Percentiles rank a stretch among this genome's conserved stretches.
phyloP scores from a whole-genome alignment of 2,329 filamentous ascomycete species.

The Blumeriella jaapii region DNA sequence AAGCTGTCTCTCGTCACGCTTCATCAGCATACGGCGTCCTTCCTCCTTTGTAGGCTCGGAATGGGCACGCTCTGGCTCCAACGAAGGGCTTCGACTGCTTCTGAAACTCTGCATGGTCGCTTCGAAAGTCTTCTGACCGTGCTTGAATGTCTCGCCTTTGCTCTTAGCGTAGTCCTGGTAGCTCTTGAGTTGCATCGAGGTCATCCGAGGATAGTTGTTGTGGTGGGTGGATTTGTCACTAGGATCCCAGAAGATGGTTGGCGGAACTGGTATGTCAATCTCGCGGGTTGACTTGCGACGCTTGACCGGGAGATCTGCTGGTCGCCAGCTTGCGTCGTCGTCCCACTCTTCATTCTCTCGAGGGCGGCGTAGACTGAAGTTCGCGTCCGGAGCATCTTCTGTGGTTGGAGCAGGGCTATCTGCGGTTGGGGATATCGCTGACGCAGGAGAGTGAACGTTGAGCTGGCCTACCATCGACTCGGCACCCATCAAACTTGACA shows the following conservation, averaged over 20 bases:
- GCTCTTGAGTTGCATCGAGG: constrained; percentile 43
- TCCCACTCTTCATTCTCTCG: constrained; percentile 22
- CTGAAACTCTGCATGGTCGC: constrained; percentile 23
- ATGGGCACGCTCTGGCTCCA: constrained; percentile 19
- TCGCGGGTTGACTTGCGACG: constrained; percentile 43
- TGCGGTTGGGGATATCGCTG: constrained; percentile 15
- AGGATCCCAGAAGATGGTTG: constrained; percentile 45
- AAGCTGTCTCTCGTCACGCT: constrained; percentile 23
- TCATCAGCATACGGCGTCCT: constrained; percentile 18
- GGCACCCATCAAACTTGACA: constrained; percentile 25
- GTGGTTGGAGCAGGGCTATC: constrained; percentile 7
- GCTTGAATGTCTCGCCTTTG: constrained; percentile 41
- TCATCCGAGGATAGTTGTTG: constrained; percentile 52
- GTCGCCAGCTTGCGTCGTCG: constrained; percentile 16
- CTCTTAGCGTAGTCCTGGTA: constrained; percentile 41
- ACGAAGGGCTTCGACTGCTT: constrained; percentile 20
- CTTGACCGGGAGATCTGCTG: constrained; percentile 30
- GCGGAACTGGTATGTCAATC: constrained; percentile 45
- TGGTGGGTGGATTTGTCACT: constrained; percentile 46
- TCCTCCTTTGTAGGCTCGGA: constrained; percentile 21
- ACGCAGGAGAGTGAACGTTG: constrained; percentile 25
- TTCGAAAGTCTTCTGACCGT: constrained; percentile 36
- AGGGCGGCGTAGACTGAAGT: constrained; percentile 23
- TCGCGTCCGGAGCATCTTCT: constrained; percentile 7
- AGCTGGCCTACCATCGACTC: constrained; percentile 26